Evolutionary conservation across 2,329 filamentous ascomycete genomes (phyloP).

Genomic region (Pleoardoris graminearum): DNA sequence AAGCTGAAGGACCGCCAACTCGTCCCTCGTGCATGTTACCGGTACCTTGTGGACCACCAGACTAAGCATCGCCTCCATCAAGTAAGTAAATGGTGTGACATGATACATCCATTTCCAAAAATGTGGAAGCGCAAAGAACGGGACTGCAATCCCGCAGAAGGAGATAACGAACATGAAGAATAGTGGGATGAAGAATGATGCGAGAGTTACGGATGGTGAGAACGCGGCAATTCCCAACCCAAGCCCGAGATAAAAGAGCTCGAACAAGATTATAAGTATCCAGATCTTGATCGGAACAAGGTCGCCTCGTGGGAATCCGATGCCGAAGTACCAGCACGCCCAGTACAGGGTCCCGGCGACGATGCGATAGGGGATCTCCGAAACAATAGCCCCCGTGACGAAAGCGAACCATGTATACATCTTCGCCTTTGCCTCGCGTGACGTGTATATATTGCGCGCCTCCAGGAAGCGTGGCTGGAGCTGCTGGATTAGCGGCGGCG

Average conservation of each 20-base stretch:
- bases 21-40: slow-evolving; percentile 58
- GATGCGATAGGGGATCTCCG: slow-evolving; percentile 71
- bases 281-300: slow-evolving; percentile 66
- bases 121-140: slow-evolving; percentile 61
- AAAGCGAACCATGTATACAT: slow-evolving; percentile 79
- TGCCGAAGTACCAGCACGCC: slow-evolving; percentile 56
- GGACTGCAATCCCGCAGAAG: slow-evolving; percentile 77
- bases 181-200: slow-evolving; percentile 66
- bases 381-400: slow-evolving; percentile 65
- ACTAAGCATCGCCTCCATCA: slow-evolving; percentile 64
- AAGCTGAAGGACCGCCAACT: slow-evolving; percentile 63
- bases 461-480: slow-evolving; percentile 72
- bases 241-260: slow-evolving; percentile 67
- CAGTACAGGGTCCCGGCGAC: slow-evolving; percentile 68
- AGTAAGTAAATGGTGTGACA: slow-evolving; percentile 70
- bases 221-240: slow-evolving; percentile 70
- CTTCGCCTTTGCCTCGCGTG: slow-evolving; percentile 72
- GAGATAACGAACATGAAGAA: slow-evolving; percentile 63
- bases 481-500: slow-evolving; percentile 74
- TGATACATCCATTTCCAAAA: slow-evolving; percentile 65
- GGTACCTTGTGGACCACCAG: slow-evolving; percentile 60
- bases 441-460: slow-evolving; percentile 68
- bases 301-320: slow-evolving; percentile 57
- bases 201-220: slow-evolving; percentile 68
- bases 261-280: slow-evolving; percentile 67